Percentiles rank a stretch among this genome's conserved stretches.
These are phyloP conservation scores for Brettanomyces custersianus DNA, from an alignment of 805 yeast species.

Conservation along the genomic window DNA sequence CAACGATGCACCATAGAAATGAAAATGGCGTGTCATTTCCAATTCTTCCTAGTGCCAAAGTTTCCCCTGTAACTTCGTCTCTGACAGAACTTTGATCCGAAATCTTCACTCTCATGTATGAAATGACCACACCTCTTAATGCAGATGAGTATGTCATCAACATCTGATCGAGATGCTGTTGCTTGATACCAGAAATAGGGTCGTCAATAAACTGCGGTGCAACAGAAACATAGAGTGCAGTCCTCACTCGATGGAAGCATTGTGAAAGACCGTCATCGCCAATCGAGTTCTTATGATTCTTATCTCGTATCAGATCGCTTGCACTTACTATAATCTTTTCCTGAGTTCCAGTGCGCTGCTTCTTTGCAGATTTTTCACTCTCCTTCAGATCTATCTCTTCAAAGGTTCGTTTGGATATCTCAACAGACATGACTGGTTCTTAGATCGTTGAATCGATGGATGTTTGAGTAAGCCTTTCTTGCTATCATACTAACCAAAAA, in stretches of 20 bases:
- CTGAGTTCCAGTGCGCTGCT: too few relatives aligned
- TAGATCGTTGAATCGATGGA: too few relatives aligned
- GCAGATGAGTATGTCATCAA: conserved; percentile 71
- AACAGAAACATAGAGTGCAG: conserved; percentile 68
- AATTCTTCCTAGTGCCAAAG: conserved; percentile 51
- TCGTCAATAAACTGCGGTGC: conserved; percentile 71
- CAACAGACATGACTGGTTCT: too few relatives aligned
- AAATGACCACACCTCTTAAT: conserved; percentile 75
- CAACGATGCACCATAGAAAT: conserved; percentile 79
- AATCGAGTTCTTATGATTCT: conserved; percentile 10
- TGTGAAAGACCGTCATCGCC: conserved; percentile 41
- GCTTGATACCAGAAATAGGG: conserved; percentile 72
- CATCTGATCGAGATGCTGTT: conserved; percentile 85
- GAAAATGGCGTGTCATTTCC: conserved; percentile 80
- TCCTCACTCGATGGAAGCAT: conserved; percentile 56
- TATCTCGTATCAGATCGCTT: background rate
- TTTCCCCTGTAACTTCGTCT: conserved; percentile 29
- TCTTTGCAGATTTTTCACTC: too few relatives aligned
- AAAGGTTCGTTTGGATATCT: too few relatives aligned
- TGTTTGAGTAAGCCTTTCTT: too few relatives aligned
- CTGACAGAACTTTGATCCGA: conserved; percentile 30
- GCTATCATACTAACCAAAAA: too few relatives aligned
- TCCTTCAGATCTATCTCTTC: too few relatives aligned
- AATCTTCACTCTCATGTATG: conserved; percentile 60
- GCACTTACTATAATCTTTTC: too few relatives aligned